These are phyloP conservation scores for Colletotrichum destructivum DNA, from an alignment of 2,329 filamentous ascomycete species.

Conservation along the genomic window DNA sequence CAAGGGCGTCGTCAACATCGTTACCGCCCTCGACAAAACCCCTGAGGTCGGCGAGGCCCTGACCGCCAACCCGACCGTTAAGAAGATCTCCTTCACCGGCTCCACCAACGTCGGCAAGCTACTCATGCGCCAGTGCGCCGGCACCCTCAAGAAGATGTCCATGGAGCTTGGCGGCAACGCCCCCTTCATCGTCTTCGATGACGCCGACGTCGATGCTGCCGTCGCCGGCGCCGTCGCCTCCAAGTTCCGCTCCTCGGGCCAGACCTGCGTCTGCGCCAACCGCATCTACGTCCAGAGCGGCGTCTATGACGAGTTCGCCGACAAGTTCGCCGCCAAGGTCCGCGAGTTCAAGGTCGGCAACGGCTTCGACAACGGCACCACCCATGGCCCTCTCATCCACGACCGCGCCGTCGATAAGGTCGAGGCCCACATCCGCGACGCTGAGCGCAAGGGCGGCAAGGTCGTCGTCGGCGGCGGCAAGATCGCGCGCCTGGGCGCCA, in stretches of 20 bases:
- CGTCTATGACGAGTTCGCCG: slow-evolving; percentile 82
- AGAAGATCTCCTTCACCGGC: slow-evolving; percentile 96
- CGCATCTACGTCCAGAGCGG: slow-evolving; percentile 84
- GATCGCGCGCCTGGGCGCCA: slow-evolving; percentile 73
- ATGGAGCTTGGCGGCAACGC: slow-evolving; percentile 96
- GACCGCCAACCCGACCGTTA: slow-evolving; percentile 82
- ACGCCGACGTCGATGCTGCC: slow-evolving; percentile 89
- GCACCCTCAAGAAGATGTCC: slow-evolving; percentile 86
- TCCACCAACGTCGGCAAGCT: slow-evolving; percentile 78
- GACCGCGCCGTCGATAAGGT: slow-evolving; percentile 86
- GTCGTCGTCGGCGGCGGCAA: slow-evolving; percentile 82
- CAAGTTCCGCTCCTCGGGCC: slow-evolving; percentile 95
- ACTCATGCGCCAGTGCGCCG: slow-evolving; percentile 90
- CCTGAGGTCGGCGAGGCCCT: slow-evolving; percentile 82
- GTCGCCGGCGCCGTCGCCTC: slow-evolving; percentile 86
- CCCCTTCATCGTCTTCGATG: slow-evolving; percentile 97
- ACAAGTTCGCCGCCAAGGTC: slow-evolving; percentile 80
- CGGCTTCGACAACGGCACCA: slow-evolving; percentile 79
- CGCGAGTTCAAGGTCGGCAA: slow-evolving; percentile 82
- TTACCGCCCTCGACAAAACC: slow-evolving; percentile 86
- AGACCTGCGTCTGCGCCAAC: slow-evolving; percentile 95
- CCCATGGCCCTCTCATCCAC: slow-evolving; percentile 90
- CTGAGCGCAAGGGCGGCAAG: slow-evolving; percentile 82
- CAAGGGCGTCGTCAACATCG: slow-evolving; percentile 89
- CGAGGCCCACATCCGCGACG: slow-evolving; percentile 84